phyloP scores from a whole-genome alignment of 345 rosid genomes.

The Mallotus nudiflorus region DNA sequence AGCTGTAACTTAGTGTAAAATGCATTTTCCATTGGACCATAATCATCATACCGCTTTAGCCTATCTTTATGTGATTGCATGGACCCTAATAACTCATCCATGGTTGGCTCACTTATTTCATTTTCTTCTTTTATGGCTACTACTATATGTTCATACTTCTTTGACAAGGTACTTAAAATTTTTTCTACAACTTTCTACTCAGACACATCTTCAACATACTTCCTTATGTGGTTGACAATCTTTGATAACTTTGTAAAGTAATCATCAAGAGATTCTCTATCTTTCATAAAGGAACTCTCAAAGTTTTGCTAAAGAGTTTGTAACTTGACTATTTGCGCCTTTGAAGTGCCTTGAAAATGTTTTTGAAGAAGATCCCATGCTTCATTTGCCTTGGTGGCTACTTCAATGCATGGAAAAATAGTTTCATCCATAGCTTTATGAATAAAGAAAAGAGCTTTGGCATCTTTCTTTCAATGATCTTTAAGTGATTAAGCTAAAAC shows the following conservation, averaged over 20 bases:
- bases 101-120: not conserved
- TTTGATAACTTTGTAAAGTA: not conserved
- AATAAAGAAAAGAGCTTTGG: no score
- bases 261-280: not conserved
- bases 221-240: conserved; percentile 1
- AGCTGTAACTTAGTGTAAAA: no score
- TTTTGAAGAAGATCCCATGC: no score
- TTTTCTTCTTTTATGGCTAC: not conserved
- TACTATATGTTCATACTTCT: not conserved
- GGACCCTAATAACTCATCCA: not conserved
- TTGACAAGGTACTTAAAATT: not conserved
- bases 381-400: no score
- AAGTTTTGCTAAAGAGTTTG: not conserved
- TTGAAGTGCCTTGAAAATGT: no score
- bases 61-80: not conserved
- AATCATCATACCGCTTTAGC: not conserved
- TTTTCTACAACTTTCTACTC: not conserved
- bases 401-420: no score
- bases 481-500: no score
- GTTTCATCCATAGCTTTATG: no score
- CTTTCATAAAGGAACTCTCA: conserved; percentile 6
- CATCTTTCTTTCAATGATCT: no score
- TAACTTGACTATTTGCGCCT: no score
- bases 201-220: not conserved
- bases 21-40: no score